Percentiles rank a stretch among this genome's conserved stretches.
These are phyloP conservation scores for Cadophora sp. DNA, from an alignment of 2,329 filamentous ascomycete genomes.

Conservation along the genomic window DNA sequence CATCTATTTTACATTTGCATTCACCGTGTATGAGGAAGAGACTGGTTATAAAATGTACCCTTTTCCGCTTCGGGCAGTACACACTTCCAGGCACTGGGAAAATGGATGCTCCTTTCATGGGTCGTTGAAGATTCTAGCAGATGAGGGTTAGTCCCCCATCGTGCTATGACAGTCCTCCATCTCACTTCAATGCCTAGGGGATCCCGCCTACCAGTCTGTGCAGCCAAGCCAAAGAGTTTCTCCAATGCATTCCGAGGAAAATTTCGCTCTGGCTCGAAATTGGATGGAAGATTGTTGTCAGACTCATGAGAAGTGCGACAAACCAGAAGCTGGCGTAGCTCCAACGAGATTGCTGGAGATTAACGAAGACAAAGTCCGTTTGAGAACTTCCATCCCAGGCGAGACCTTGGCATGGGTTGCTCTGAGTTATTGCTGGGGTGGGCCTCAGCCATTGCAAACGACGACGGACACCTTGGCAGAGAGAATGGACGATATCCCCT, in stretches of 20 bases:
- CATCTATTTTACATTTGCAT: neutral
- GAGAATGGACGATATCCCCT: neutral
- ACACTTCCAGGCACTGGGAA: neutral
- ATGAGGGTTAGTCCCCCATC: neutral
- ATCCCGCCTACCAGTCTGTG: neutral
- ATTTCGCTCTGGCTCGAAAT: neutral
- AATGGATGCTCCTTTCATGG: neutral
- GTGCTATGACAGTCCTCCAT: neutral
- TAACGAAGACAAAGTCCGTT: neutral
- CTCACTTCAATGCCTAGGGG: neutral
- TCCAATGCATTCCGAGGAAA: neutral
- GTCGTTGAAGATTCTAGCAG: neutral
- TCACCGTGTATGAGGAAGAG: neutral
- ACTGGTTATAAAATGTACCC: neutral
- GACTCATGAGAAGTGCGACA: neutral
- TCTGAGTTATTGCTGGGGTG: slow-evolving; percentile 7
- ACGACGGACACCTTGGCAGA: neutral
- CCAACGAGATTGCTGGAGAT: slow-evolving; percentile 6
- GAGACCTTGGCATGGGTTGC: neutral
- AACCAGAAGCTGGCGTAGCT: neutral
- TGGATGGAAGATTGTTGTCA: neutral
- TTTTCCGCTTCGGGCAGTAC: neutral
- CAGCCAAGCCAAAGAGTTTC: neutral
- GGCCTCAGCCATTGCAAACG: neutral
- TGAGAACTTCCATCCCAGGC: neutral